Evolutionary conservation across 2,329 filamentous ascomycete species (phyloP), one percentile per base, ranked within the genome.

Genomic region (Metarhizium sp.): DNA sequence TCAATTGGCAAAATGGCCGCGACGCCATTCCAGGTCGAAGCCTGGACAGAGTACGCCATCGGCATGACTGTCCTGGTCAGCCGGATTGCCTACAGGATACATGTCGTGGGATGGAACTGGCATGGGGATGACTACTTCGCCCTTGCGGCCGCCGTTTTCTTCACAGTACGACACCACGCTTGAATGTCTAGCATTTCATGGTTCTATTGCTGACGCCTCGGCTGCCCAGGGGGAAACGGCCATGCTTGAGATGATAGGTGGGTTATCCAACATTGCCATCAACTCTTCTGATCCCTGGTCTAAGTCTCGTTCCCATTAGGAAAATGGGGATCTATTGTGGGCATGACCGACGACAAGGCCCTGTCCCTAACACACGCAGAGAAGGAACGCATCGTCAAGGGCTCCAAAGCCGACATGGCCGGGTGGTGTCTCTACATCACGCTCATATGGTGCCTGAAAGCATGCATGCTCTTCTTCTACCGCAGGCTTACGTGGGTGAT

Each of bases 81-180:
- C 5, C 70, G 74, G 14, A 70, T 72, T 56, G 70, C 68, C 57
- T 68, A 71, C 2, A 62, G 74, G 38, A 67, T 66, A 60, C 72
- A 66, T 53, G 59, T 67, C 6, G 70, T 75, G 3, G 73, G 73
- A 1, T 61, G 71, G 55, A 70, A 69, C 13, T 73, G 68, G 64
- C 67, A 74, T 18, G 71, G 72, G 2, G 74, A 77, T 58, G 74
- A 77, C 50, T 69, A 68, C 52, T 75, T 76, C 55, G 66, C 71
- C 0, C 55, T 71, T 16, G 49, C 68, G 5, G 63, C 66, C 0
- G 57, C 74, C 4, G 3, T 73, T 0, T 69, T 75, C 48, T 73
- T 71, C 67, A 73, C 71, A 29, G 72, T 69, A 62, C 52, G 6
- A 11, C 32, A 65, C 58, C 25, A 4, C 25, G 25, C 25, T 25